Evolutionary conservation across 2,329 filamentous ascomycete genomes (phyloP).

Genomic region (Phyllosticta citriasiana): DNA sequence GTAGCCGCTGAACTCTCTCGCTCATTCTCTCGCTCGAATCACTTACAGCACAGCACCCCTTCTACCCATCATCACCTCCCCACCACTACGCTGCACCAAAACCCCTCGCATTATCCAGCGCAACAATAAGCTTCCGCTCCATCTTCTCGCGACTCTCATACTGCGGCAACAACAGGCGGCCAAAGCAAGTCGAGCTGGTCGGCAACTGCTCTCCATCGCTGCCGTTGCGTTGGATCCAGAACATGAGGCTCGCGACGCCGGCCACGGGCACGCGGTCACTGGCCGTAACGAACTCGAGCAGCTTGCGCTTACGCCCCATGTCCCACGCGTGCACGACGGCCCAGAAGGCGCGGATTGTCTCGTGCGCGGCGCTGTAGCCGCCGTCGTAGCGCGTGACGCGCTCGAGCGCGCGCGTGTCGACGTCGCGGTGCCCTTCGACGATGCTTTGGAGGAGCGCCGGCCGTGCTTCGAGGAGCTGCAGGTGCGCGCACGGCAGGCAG

Average conservation of each 20-base stretch:
- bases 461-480: conserved; percentile 35
- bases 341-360: conserved; percentile 75
- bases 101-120: conserved; percentile 76
- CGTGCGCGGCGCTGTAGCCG: conserved; percentile 62
- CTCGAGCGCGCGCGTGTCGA: conserved; percentile 66
- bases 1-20: neutral
- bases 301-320: conserved; percentile 58
- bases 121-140: conserved; percentile 66
- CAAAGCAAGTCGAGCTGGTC: conserved; percentile 88
- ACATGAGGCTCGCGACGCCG: conserved; percentile 71
- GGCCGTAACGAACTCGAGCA: conserved; percentile 92
- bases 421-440: conserved; percentile 73
- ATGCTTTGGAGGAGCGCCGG: conserved; percentile 56
- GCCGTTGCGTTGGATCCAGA: conserved; percentile 71
- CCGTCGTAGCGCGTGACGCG: conserved; percentile 65
- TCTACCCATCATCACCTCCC: neutral
- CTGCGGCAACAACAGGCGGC: conserved; percentile 73
- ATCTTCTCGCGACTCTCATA: conserved; percentile 64
- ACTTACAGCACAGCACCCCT: neutral
- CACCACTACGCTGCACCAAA: conserved; percentile 50
- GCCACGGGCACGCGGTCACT: conserved; percentile 83
- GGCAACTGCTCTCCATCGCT: conserved; percentile 56
- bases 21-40: neutral
- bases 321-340: conserved; percentile 59
- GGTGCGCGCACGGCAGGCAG: conserved; percentile 60